A percentile compares a stretch with the other conserved stretches of the same genome.
Conservation (phyloP, 768 basidiomycete species). For the Mrakia blollopis region DNA sequence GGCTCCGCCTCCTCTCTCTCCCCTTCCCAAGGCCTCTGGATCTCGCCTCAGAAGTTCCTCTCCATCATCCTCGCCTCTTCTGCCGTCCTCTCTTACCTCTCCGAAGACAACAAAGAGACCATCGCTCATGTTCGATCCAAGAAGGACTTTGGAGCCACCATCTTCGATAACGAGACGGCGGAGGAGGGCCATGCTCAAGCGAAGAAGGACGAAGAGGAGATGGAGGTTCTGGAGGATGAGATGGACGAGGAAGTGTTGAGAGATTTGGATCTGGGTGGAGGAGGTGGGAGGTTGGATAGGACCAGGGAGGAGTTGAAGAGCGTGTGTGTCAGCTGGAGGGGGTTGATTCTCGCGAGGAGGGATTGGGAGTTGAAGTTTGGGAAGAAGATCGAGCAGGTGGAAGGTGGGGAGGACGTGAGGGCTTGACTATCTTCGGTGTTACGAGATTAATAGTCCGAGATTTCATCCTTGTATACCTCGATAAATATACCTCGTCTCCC, state of each 20-base stretch:
- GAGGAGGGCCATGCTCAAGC: neutral
- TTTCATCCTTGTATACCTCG: no score
- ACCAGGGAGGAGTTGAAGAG: slow-evolving; percentile 15
- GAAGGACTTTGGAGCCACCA: neutral
- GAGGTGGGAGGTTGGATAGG: neutral
- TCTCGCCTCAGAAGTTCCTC: slow-evolving; percentile 3
- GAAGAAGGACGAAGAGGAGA: slow-evolving; percentile 2
- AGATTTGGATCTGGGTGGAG: neutral
- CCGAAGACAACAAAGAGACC: neutral
- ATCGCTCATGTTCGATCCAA: neutral
- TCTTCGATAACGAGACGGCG: neutral
- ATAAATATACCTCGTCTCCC: no score
- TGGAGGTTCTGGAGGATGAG: slow-evolving; percentile 2
- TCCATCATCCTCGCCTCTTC: slow-evolving; percentile 2
- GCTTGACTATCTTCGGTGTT: neutral
- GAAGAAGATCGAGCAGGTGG: neutral
- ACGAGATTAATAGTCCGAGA: neutral
- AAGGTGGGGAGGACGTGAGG: neutral
- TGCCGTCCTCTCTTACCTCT: neutral
- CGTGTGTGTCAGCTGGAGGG: neutral
- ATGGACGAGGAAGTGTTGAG: neutral
- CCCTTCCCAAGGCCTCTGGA: neutral
- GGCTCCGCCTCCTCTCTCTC: neutral
- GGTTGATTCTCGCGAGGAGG: slow-evolving; percentile 3
- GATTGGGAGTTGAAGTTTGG: neutral